phyloP scores from a whole-genome alignment of 108 stramenopile genomes.

The Asterionellopsis glacialis region DNA sequence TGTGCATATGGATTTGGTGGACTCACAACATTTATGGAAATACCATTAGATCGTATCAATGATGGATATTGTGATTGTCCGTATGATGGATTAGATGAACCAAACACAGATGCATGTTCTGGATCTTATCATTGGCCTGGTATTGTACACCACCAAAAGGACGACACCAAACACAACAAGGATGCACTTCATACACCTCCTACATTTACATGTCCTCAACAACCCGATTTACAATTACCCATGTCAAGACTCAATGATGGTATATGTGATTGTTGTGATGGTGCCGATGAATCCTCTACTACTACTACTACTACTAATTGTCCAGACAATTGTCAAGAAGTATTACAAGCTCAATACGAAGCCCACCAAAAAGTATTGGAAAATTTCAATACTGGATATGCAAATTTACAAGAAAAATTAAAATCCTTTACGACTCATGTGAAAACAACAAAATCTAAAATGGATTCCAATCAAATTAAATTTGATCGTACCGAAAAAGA shows the following conservation, averaged over 20 bases:
- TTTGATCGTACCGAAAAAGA: too few relatives aligned
- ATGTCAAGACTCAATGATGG: constrained; percentile 63
- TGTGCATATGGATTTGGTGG: too few relatives aligned
- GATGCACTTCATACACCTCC: neutral
- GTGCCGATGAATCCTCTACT: constrained; percentile 43
- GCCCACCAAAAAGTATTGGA: constrained; percentile 12
- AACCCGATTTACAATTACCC: constrained; percentile 45
- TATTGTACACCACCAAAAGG: neutral
- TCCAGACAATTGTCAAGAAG: constrained; percentile 53
- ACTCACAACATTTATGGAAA: neutral
- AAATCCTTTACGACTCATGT: constrained; percentile 28
- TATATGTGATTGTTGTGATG: constrained; percentile 84
- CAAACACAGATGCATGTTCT: constrained; percentile 63
- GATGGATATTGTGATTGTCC: constrained; percentile 85
- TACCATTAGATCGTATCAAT: constrained; percentile 50
- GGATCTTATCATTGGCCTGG: constrained; percentile 60
- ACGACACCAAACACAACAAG: neutral
- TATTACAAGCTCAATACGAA: constrained; percentile 47
- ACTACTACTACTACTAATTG: constrained; percentile 17
- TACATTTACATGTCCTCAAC: constrained; percentile 55
- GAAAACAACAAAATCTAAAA: constrained; percentile 13
- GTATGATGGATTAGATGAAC: constrained; percentile 57
- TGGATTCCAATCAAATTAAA: neutral
- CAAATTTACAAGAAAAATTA: constrained; percentile 28
- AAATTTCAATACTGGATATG: constrained; percentile 38